Evolutionary conservation across 768 basidiomycete species (phyloP), one percentile per base, ranked within the genome.

Genomic region (Psilocybe tampanensis): DNA sequence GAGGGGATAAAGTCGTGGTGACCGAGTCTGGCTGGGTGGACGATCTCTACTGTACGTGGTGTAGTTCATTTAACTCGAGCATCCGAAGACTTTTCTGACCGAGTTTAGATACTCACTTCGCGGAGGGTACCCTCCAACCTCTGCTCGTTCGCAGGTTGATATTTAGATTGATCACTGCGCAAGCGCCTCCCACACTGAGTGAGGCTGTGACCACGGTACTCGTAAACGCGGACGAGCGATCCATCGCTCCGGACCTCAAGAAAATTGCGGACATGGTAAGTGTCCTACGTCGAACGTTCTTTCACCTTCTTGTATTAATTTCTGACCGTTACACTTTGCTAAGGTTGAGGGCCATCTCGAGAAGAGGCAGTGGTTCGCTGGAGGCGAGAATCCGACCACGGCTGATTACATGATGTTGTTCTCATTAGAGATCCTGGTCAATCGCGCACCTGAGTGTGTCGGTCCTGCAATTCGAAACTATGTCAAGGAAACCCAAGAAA

Each of bases 101-200:
- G n/a, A n/a, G n/a, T n/a, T n/a, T n/a, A 77, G 75, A 69, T 59
- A 66, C 67, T 2, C 77, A 78, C 58, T 77, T 73, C 52, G 60
- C 76, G 2, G 78, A 77, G 60, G 75, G 73, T 8, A 72, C 76
- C 15, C 52, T 77, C n/a, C 74, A 75, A 70, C 77, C 78, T 3
- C 48, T 73, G 15, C 55, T 80, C 13, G 68, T 72, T 32, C 72
- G 70, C 52, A 69, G 71, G 50, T 55, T 73, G 26, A 56, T 76
- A n/a, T 72, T 72, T 43, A 60, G 58, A 39, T 32, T 70, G 6
- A 64, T 67, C 18, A 72, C 74, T 12, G 26, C 58, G 3, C 60
- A 68, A 8, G 60, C 72, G 2, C 73, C 77, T 0, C 69, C 73
- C 47, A 64, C 74, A 52, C 55, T 79, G 47, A 68, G 74, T 1